Percentiles rank a stretch among this genome's conserved stretches.
Evolutionary conservation across 1,139 yeast species (phyloP).

Genomic region (Tardiomyces blankii): DNA sequence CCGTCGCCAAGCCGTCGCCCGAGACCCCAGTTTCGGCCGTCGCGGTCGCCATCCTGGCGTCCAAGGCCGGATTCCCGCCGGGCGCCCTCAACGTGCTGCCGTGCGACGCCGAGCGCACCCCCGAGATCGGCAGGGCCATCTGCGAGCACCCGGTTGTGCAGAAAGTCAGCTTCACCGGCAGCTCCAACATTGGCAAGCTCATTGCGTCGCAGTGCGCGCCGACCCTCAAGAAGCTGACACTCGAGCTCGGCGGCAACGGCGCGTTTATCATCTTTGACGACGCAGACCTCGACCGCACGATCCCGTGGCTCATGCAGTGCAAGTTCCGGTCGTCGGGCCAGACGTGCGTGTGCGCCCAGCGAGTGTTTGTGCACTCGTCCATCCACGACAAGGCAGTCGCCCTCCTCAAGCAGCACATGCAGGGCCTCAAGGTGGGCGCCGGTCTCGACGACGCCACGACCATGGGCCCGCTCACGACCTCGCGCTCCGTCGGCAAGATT

Average conservation of each 20-base stretch:
- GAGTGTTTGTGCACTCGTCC: conserved; percentile 63
- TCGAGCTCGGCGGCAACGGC: conserved; percentile 75
- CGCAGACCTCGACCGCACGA: conserved; percentile 47
- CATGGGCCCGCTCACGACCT: conserved; percentile 91
- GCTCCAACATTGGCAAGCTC: conserved; percentile 68
- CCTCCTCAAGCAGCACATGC: conserved; percentile 40
- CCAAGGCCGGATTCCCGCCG: conserved; percentile 67
- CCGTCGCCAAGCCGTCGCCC: conserved; percentile 73
- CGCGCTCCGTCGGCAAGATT: conserved; percentile 54
- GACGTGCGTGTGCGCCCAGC: conserved; percentile 76
- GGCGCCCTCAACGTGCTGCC: conserved; percentile 57
- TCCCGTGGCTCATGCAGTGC: conserved; percentile 42
- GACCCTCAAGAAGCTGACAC: conserved; percentile 61
- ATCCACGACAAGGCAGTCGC: conserved; percentile 52
- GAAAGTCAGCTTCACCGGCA: conserved; percentile 80
- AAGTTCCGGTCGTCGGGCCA: conserved; percentile 71
- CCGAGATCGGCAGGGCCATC: conserved; percentile 55
- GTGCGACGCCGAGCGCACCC: conserved; percentile 30
- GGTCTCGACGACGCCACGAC: conserved; percentile 44
- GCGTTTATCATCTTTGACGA: conserved; percentile 65
- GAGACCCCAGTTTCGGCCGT: conserved; percentile 75
- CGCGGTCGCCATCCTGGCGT: conserved; percentile 45
- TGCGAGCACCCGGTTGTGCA: conserved; percentile 55
- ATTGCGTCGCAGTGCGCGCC: conserved; percentile 58
- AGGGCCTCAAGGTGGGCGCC: conserved; percentile 51